Evolutionary conservation across 495 filamentous ascomycete species (phyloP), one percentile per base, ranked within the genome.

Genomic region (Aspergillus indologenus): DNA sequence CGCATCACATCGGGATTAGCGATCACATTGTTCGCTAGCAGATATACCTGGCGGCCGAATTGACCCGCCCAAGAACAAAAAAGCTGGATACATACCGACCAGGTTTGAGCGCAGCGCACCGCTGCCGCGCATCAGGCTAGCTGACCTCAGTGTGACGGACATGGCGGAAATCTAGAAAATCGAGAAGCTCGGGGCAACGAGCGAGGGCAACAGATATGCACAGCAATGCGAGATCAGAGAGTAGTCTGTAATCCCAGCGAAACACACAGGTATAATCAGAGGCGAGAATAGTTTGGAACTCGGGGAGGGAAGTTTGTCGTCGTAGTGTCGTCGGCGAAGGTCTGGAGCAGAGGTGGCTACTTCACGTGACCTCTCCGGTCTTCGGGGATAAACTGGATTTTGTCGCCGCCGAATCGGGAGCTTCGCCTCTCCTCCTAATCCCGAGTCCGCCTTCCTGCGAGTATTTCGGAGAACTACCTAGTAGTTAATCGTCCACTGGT

Each of bases 121-220:
- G 45, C 64, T 73, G 62, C 62, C 71, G 71, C 75, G 76, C 66
- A 76, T 70, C 62, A 78, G 69, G 54, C 69, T 66, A 65, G 73
- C 68, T 40, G 74, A 76, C 66, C 74, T 75, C 69, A 77, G 71
- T 22, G 71, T 70, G 61, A 71, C 74, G 67, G 75, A 75, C 72
- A 78, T 78, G 64, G 66, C 66, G 72, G 68, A 69, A 66, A 61
- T 64, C 59, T 68, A 61, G 61, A 57, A 61, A 61, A 63, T 62
- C 54, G 56, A 64, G 52, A 43, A 56, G 69, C 68, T 68, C 72
- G 64, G 53, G 26, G 51, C 45, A 64, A 54, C 68, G 66, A 73
- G 70, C 69, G 55, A 65, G 53, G 49, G 18, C 44, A 61, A 23
- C 52, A 64, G 43, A n/a, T 58, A 56, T 50, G 56, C 60, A 61